phyloP scores from a whole-genome alignment of 306 rosid species.

The Lathyrus oleraceus region DNA sequence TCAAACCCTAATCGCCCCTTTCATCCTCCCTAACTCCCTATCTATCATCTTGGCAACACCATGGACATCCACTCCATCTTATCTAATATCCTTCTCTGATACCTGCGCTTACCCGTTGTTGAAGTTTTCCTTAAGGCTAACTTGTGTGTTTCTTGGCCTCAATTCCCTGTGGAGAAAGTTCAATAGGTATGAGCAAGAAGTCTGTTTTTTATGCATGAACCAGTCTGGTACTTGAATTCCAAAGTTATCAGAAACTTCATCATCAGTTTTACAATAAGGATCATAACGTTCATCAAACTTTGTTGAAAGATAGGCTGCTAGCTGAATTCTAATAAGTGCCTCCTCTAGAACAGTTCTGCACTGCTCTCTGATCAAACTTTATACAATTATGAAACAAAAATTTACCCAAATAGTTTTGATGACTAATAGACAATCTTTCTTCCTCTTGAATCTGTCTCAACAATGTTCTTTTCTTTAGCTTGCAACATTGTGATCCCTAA shows the following conservation, averaged over 20 bases:
- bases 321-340: no score
- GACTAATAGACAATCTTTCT: no score
- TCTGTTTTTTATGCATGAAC: background rate
- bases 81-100: conserved; percentile 35
- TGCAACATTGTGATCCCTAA: no score
- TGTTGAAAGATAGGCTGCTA: background rate
- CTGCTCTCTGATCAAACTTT: background rate
- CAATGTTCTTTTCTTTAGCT: no score
- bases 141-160: no score
- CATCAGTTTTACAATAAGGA: background rate
- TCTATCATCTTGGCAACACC: conserved; percentile 50
- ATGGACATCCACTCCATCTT: conserved; percentile 50
- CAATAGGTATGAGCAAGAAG: background rate
- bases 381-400: background rate
- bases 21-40: conserved; percentile 68
- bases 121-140: conserved; percentile 36
- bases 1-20: conserved; percentile 53
- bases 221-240: conserved; percentile 11
- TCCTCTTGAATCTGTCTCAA: no score
- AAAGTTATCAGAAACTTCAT: background rate
- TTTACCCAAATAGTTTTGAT: no score
- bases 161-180: no score
- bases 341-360: background rate
- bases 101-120: conserved; percentile 58
- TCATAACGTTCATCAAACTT: background rate